Percentiles rank a stretch among this genome's conserved stretches.
phyloP scores from a whole-genome alignment of 2,329 filamentous ascomycete species.

The Bisporella sp. region DNA sequence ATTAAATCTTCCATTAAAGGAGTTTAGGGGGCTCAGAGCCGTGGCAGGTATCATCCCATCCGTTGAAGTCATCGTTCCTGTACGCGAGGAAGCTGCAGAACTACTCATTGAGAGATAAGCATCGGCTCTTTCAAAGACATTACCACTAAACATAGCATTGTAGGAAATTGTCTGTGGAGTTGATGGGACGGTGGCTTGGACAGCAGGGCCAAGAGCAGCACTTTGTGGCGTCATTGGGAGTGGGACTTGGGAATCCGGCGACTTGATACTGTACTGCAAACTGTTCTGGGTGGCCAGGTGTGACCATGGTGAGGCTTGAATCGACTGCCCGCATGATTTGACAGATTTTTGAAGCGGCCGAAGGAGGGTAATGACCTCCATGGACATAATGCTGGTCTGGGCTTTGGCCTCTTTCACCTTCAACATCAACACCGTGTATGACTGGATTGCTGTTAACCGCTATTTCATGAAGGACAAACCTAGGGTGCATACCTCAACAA shows the following conservation, averaged over 20 bases:
- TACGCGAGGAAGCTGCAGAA: conserved; percentile 20
- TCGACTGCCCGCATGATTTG: conserved; percentile 71
- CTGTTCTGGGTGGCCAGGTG: conserved; percentile 25
- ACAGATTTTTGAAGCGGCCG: conserved; percentile 76
- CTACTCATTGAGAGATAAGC: conserved; percentile 21
- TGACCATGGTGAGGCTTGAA: conserved; percentile 60
- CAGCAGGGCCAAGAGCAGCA: conserved; percentile 81
- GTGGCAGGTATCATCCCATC: neutral
- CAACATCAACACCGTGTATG: conserved; percentile 60
- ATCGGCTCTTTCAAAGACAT: conserved; percentile 27
- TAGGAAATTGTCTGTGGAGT: conserved; percentile 41
- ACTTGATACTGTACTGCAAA: conserved; percentile 19
- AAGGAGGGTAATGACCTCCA: conserved; percentile 67
- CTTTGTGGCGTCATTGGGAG: conserved; percentile 84
- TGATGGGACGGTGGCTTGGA: conserved; percentile 80
- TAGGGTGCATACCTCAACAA: conserved; percentile 42
- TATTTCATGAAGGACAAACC: neutral
- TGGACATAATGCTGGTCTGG: conserved; percentile 41
- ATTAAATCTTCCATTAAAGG: too few species aligned
- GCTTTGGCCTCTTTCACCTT: conserved; percentile 49
- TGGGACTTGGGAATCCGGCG: conserved; percentile 42
- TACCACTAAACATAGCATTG: conserved; percentile 23
- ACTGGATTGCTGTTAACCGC: conserved; percentile 31
- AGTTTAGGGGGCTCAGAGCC: too few species aligned
- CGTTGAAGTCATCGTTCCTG: conserved; percentile 26